phyloP scores from a whole-genome alignment of 2,329 filamentous ascomycete species.

The Phialemoniopsis sp. region DNA sequence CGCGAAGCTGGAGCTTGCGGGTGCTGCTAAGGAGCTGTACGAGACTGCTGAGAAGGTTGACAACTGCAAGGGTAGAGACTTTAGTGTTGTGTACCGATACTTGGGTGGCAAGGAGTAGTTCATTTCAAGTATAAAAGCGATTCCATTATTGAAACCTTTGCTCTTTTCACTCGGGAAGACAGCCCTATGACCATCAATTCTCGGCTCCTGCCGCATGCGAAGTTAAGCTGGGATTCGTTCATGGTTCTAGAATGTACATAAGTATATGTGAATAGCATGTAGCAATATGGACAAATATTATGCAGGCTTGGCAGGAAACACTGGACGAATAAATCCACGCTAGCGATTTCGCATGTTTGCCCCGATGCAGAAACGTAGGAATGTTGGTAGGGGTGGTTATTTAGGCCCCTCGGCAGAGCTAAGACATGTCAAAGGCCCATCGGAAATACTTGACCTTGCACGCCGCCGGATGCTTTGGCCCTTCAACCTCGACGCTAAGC shows the following conservation, averaged over 20 bases:
- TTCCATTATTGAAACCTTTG: no score
- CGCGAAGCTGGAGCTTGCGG: constrained; percentile 61
- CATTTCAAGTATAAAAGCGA: constrained; percentile 4
- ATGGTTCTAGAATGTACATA: no score
- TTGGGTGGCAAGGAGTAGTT: constrained; percentile 48
- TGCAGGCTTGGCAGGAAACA: no score
- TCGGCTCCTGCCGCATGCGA: no score
- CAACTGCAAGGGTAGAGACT: constrained; percentile 65
- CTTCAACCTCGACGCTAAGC: no score
- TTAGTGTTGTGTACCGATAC: constrained; percentile 77
- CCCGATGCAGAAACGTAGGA: not conserved
- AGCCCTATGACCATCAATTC: not conserved
- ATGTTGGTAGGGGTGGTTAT: no score
- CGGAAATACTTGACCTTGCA: not conserved
- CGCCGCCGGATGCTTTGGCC: no score
- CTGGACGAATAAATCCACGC: no score
- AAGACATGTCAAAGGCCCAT: not conserved
- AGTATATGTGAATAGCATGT: not conserved
- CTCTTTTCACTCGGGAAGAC: no score
- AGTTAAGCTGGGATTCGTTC: no score
- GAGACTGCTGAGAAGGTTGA: constrained; percentile 59
- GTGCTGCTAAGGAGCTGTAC: constrained; percentile 63
- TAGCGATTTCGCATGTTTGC: not conserved
- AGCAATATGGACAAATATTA: not conserved
- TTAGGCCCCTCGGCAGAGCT: no score